Percentiles rank a stretch among this genome's conserved stretches.
These are phyloP conservation scores for Verticillium longisporum DNA, from an alignment of 2,329 filamentous ascomycete species.

Conservation along the genomic window DNA sequence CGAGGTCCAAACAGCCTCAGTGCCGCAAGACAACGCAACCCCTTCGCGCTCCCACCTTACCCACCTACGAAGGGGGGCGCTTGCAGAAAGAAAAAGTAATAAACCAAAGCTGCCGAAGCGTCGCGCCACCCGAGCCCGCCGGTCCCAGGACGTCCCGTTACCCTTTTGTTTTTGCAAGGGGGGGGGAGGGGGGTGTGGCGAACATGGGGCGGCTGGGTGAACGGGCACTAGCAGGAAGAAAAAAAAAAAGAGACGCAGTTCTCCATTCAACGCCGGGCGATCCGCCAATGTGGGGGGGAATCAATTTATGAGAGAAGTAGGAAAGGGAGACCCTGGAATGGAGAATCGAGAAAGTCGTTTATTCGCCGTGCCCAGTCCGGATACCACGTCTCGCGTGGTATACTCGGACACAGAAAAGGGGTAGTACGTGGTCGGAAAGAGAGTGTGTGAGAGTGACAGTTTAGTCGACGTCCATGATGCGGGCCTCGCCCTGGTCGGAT, in stretches of 20 bases:
- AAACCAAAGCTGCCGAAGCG: not conserved
- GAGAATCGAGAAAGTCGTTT: not conserved
- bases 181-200: not conserved
- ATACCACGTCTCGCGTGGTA: not conserved
- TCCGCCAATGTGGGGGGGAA: not conserved
- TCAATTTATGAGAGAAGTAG: not conserved
- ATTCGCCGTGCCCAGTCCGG: not conserved
- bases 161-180: not conserved
- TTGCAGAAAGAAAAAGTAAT: not conserved
- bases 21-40: not conserved
- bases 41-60: not conserved
- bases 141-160: not conserved
- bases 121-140: not conserved
- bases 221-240: not conserved
- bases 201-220: not conserved
- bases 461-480: conserved; percentile 32
- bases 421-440: not conserved
- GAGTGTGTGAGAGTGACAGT: not conserved
- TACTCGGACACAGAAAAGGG: not conserved
- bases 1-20: not conserved
- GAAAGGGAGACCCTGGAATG: not conserved
- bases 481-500: conserved; percentile 25
- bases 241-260: not conserved
- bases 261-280: not conserved
- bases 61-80: not conserved